A percentile compares a stretch with the other conserved stretches of the same genome.
Conservation (phyloP, 2,329 filamentous ascomycete species). For the Calonectria honghensis region DNA sequence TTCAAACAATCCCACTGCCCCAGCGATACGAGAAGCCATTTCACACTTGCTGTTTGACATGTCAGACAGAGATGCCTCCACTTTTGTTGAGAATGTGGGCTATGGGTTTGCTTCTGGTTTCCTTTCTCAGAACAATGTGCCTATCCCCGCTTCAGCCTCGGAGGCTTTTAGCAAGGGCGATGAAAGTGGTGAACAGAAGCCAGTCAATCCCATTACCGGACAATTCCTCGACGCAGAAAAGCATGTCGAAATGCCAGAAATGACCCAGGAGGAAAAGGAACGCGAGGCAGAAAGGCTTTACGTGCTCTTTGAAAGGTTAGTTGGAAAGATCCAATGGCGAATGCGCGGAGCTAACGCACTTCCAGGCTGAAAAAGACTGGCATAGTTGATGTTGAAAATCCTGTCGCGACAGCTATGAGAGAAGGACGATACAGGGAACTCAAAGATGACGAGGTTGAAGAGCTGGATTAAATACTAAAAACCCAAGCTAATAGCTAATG, state of each 20-base stretch:
- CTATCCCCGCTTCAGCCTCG: conserved; percentile 80
- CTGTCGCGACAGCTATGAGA: conserved; percentile 80
- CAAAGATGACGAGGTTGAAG: conserved; percentile 70
- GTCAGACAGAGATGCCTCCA: conserved; percentile 85
- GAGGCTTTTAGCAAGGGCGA: conserved; percentile 63
- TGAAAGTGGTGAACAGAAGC: conserved; percentile 57
- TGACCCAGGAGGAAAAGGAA: conserved; percentile 95
- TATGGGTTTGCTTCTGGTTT: conserved; percentile 96
- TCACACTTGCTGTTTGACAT: conserved; percentile 90
- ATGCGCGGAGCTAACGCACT: conserved; percentile 43
- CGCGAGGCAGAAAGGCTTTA: conserved; percentile 92
- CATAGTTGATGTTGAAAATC: conserved; percentile 86
- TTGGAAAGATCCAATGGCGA: not conserved
- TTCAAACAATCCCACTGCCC: conserved; percentile 82
- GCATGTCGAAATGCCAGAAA: conserved; percentile 76
- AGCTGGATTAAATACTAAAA: conserved; percentile 58
- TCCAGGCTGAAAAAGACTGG: conserved; percentile 81
- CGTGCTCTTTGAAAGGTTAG: conserved; percentile 90
- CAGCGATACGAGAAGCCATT: conserved; percentile 83
- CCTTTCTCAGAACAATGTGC: conserved; percentile 88
- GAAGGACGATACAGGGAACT: conserved; percentile 84
- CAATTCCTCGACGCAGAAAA: conserved; percentile 84
- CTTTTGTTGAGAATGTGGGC: conserved; percentile 92
- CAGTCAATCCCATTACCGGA: conserved; percentile 90
- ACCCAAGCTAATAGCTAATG: not conserved